Base-by-base conservation (phyloP, 164 flowering plant species). In the Chimonanthus praecox region DNA sequence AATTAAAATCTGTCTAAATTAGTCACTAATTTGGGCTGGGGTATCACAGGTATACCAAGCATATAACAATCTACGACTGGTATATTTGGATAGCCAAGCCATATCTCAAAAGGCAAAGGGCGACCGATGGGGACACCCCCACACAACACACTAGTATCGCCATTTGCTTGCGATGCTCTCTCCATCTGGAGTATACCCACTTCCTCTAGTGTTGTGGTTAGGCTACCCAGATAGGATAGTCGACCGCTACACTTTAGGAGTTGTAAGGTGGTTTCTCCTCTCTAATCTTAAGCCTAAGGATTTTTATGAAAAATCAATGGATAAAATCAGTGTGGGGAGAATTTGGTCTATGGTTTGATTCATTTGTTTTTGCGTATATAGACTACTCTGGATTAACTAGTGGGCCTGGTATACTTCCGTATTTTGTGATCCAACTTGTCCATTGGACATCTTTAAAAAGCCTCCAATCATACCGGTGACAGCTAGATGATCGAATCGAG, bases 101-200 rank as follows among this genome's bases (percentile, higher is more conserved):
- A 54, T 54, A 54, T 54, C 60, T 54, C 60, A 54, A 54, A 54
- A 54, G 60, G 60, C 60, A 54, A 54, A 54, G 60, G 60, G 60
- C 3, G 60, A 54, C 3, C 60, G 60, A 54, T 54, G 3, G 60
- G 60, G 60, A 54, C 60, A 54, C 4, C 60, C 60, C 60, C 60
- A 54, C 60, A 54, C 60, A 54, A 4, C 60, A 54, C 60, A 54
- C 60, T 54, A 4, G 33, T 54, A 54, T 54, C 3, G 60, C 60
- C 60, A 54, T 54, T 54, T 54, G 2, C 60, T 54, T 54, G 60
- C 3, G 60, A 54, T 54, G 60, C 3, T 54, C 60, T 54, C 60
- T 54, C 60, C 60, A 54, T 54, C 60, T 54, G 60, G 60, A 54
- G 60, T 54, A 54, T 54, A 54, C 60, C 60, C 60, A 54, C 60